Conservation (phyloP, 139 green algal genomes). For the Asterochloris erici region DNA sequence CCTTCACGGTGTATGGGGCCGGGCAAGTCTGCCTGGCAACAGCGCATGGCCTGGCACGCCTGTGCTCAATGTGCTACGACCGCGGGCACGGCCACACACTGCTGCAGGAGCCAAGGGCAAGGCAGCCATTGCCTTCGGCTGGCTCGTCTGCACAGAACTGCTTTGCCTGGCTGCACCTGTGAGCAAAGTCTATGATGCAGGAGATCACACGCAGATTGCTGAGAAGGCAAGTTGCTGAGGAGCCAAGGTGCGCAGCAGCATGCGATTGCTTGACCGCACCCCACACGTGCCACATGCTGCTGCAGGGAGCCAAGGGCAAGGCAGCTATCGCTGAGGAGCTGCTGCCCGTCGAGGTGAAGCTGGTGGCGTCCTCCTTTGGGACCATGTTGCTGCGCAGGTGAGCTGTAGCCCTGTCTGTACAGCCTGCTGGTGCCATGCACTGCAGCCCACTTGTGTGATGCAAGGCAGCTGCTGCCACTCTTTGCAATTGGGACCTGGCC, state of each 20-base stretch:
- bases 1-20: too few relatives aligned
- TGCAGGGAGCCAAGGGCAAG: constrained; percentile 38
- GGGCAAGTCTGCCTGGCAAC: too few relatives aligned
- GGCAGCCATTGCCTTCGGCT: background rate
- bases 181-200: background rate
- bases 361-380: constrained; percentile 23
- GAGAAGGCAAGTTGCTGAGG: background rate
- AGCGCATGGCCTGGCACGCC: too few relatives aligned
- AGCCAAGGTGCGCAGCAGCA: background rate
- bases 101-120: background rate
- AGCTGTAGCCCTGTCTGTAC: background rate
- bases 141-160: background rate
- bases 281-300: background rate
- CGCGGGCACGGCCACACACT: too few relatives aligned
- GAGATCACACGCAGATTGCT: background rate
- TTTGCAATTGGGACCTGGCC: too few relatives aligned
- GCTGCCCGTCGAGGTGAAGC: constrained; percentile 30
- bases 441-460: too few relatives aligned
- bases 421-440: too few relatives aligned
- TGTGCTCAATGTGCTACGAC: too few relatives aligned
- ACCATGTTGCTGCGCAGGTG: constrained; percentile 33
- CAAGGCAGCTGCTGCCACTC: too few relatives aligned
- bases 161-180: background rate
- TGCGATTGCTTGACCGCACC: background rate
- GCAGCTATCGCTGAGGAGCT: constrained; percentile 45